Percentiles rank a stretch among this genome's conserved stretches.
Evolutionary conservation across 73 alveolate genomes (phyloP).

Genomic region (Paramecium pentaurelia): DNA sequence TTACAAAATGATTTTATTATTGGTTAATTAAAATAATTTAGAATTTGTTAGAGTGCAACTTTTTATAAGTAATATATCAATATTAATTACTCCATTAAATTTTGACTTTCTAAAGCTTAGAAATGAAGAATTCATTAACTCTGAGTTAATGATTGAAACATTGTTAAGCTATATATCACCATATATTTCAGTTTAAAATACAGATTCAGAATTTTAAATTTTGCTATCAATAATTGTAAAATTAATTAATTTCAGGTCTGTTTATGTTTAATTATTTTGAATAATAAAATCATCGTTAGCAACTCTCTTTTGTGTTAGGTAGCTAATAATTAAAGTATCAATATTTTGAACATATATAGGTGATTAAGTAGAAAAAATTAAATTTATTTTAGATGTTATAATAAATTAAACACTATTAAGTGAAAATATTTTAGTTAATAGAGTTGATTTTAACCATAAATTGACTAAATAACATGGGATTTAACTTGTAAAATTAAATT

Average conservation of each 20-base stretch:
- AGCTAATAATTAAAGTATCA: neutral
- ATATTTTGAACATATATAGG: neutral
- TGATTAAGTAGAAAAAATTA: neutral
- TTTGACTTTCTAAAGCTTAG: neutral
- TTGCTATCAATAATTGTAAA: neutral
- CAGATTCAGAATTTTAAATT: neutral
- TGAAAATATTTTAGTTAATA: neutral
- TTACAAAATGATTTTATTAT: neutral
- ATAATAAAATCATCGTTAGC: neutral
- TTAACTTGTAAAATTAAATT: neutral
- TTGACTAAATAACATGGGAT: neutral
- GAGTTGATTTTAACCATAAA: neutral
- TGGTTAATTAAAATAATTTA: neutral
- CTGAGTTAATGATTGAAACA: neutral
- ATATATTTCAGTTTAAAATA: neutral
- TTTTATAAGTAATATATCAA: neutral
- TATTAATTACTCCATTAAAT: neutral
- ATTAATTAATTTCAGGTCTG: neutral
- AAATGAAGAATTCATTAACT: neutral
- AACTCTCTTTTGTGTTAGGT: neutral
- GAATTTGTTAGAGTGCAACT: neutral
- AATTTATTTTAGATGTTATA: neutral
- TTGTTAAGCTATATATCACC: neutral
- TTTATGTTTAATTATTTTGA: neutral
- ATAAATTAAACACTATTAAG: neutral